Conservation (phyloP, 306 rosid genomes). For the Cyclanthera cordifolia region DNA sequence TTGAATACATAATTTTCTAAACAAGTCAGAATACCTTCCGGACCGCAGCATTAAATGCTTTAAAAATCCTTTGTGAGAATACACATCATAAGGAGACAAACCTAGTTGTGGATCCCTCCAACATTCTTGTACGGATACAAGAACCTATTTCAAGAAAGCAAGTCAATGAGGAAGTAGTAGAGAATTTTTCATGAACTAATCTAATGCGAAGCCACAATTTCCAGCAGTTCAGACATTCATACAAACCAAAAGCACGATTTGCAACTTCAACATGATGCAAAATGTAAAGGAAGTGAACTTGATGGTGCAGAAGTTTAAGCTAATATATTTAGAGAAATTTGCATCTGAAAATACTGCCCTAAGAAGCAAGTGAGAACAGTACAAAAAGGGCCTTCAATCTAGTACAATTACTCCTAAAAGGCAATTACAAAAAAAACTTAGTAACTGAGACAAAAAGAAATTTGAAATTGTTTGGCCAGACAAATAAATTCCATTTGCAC, state of each 20-base stretch:
- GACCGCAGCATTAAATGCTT: constrained; percentile 92
- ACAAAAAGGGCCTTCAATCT: too few relatives aligned
- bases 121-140: constrained; percentile 69
- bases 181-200: background rate
- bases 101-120: constrained; percentile 78
- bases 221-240: constrained; percentile 3
- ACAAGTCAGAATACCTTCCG: constrained; percentile 57
- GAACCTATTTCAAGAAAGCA: constrained; percentile 46
- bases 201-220: constrained; percentile 3
- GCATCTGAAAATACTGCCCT: background rate
- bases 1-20: background rate
- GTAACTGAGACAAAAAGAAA: too few relatives aligned
- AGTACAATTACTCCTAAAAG: too few relatives aligned
- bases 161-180: constrained; percentile 9
- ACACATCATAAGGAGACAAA: constrained; percentile 64
- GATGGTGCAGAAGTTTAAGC: background rate
- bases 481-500: background rate
- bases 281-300: background rate
- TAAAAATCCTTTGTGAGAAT: constrained; percentile 70
- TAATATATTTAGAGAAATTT: background rate
- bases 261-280: background rate
- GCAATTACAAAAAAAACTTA: too few relatives aligned
- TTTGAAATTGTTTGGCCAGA: background rate
- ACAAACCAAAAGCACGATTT: background rate
- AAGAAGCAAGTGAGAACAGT: too few relatives aligned